These are phyloP conservation scores for Neurospora tetraspora DNA, from an alignment of 495 filamentous ascomycete genomes.

Conservation along the genomic window DNA sequence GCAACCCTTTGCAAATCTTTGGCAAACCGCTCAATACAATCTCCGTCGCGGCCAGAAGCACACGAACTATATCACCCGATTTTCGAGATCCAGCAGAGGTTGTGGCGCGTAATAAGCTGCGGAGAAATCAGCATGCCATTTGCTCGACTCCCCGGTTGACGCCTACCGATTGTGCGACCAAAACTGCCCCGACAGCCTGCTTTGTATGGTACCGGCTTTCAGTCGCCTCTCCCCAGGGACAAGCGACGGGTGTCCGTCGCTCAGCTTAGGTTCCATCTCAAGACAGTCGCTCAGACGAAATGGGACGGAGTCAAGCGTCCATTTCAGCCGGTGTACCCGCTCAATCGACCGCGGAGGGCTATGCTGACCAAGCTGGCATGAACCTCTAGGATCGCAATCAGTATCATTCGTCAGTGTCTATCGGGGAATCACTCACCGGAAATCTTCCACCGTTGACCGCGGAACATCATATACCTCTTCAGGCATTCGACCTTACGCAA, in stretches of 20 bases:
- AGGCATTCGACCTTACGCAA: constrained; percentile 11
- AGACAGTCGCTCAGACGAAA: not conserved
- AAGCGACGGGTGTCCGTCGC: not conserved
- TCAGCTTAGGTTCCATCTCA: not conserved
- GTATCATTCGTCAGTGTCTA: not conserved
- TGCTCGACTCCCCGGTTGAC: not conserved
- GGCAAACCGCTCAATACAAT: not conserved
- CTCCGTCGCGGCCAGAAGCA: not conserved
- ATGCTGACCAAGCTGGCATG: constrained; percentile 1
- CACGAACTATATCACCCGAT: not conserved
- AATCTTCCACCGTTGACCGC: constrained; percentile 18
- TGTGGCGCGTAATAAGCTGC: not conserved
- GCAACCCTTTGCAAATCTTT: not conserved
- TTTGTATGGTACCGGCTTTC: not conserved
- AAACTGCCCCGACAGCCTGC: not conserved
- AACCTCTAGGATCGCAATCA: not conserved
- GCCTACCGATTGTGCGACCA: not conserved
- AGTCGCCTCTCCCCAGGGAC: not conserved
- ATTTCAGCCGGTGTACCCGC: not conserved
- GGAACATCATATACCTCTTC: constrained; percentile 4
- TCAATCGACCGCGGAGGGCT: constrained; percentile 1
- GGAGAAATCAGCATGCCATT: not conserved
- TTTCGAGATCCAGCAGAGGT: not conserved
- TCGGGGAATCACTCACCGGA: constrained; percentile 10
- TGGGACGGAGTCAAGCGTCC: not conserved